These are phyloP conservation scores for Carpinus fangiana DNA, from an alignment of 306 rosid genomes.

Conservation along the genomic window DNA sequence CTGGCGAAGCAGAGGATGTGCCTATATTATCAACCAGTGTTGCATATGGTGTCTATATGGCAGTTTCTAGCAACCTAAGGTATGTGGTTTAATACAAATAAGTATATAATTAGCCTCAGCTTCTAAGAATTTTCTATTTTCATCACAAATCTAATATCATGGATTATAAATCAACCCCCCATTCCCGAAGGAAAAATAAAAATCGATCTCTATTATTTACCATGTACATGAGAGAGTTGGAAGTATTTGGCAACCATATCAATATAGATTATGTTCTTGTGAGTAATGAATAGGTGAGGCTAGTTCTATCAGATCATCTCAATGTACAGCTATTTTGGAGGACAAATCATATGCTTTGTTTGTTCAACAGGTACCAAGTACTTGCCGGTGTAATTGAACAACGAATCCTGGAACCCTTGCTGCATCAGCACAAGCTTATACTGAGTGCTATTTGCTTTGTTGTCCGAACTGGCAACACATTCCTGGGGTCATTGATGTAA, in stretches of 20 bases:
- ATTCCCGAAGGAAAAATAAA: too few relatives aligned
- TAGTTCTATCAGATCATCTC: not conserved
- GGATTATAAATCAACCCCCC: too few relatives aligned
- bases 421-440: conserved; percentile 45
- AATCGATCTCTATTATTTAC: not conserved
- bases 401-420: conserved; percentile 50
- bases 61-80: conserved; percentile 98
- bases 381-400: conserved; percentile 54
- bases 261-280: not conserved
- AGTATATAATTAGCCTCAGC: not conserved
- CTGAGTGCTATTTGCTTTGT: conserved; percentile 47
- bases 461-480: conserved; percentile 59
- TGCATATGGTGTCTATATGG: conserved; percentile 89
- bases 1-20: conserved; percentile 77
- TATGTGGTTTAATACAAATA: conserved; percentile 30
- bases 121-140: not conserved
- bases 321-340: not conserved
- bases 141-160: too few relatives aligned
- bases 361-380: conserved; percentile 46
- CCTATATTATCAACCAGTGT: conserved; percentile 82
- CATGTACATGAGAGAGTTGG: not conserved
- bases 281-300: not conserved
- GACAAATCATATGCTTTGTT: not conserved
- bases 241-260: too few relatives aligned
- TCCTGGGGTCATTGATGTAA: conserved; percentile 55